A percentile compares a stretch with the other conserved stretches of the same genome.
Evolutionary conservation across 208 protist genomes (phyloP).

Genomic region (Trypanosoma mega): DNA sequence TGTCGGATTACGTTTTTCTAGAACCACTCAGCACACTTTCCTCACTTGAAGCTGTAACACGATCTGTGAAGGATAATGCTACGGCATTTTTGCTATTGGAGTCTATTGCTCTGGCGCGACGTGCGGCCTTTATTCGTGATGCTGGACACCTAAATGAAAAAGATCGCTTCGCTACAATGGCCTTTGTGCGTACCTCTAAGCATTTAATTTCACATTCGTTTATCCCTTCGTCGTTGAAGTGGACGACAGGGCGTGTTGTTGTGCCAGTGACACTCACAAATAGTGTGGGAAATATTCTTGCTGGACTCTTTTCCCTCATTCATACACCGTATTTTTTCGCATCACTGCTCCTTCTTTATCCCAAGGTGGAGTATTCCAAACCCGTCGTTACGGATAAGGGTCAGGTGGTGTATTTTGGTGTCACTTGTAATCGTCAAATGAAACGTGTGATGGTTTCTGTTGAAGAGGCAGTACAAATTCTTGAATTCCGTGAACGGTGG

Average conservation of each 20-base stretch:
- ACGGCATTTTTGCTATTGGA: slow-evolving; percentile 73
- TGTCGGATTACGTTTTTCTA: slow-evolving; percentile 84
- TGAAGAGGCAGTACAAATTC: slow-evolving; percentile 66
- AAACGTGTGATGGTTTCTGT: slow-evolving; percentile 80
- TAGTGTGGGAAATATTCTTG: slow-evolving; percentile 41
- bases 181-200: slow-evolving; percentile 89
- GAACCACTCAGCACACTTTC: slow-evolving; percentile 45
- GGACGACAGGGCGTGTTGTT: slow-evolving; percentile 59
- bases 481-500: slow-evolving; percentile 81
- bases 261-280: slow-evolving; percentile 69
- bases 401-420: slow-evolving; percentile 75
- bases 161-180: slow-evolving; percentile 63
- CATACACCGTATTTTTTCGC: slow-evolving; percentile 78
- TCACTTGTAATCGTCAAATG: slow-evolving; percentile 85
- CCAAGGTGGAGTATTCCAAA: slow-evolving; percentile 79
- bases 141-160: slow-evolving; percentile 54
- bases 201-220: slow-evolving; percentile 50
- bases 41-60: slow-evolving; percentile 30
- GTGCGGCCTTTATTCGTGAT: slow-evolving; percentile 71
- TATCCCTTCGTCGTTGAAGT: slow-evolving; percentile 51
- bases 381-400: slow-evolving; percentile 56
- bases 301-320: slow-evolving; percentile 56
- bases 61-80: slow-evolving; percentile 48
- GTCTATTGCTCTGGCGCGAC: slow-evolving; percentile 56
- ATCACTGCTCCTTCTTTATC: slow-evolving; percentile 75